phyloP scores from a whole-genome alignment of 1,139 yeast species.

The Saccharomyces uvarum region DNA sequence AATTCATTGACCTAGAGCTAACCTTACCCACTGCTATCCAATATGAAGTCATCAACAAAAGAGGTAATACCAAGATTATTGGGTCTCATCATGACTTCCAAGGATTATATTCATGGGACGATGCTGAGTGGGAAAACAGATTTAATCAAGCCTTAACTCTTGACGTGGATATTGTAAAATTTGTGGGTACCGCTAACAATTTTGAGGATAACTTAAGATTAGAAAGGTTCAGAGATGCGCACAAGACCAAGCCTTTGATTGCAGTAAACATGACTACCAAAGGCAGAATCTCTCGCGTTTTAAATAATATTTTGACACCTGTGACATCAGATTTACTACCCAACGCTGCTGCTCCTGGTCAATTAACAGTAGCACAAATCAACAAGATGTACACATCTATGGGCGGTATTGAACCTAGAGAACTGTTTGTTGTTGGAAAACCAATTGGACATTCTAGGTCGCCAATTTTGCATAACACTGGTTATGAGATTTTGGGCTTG shows the following conservation, averaged over 20 bases:
- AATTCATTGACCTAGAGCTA: slow-evolving; percentile 48
- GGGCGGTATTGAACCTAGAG: slow-evolving; percentile 53
- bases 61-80: slow-evolving; percentile 60
- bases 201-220: slow-evolving; percentile 63
- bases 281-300: slow-evolving; percentile 74
- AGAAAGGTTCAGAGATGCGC: slow-evolving; percentile 56
- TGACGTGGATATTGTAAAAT: slow-evolving; percentile 70
- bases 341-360: slow-evolving; percentile 70
- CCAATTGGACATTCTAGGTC: slow-evolving; percentile 85
- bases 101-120: slow-evolving; percentile 57
- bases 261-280: slow-evolving; percentile 73
- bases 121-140: slow-evolving; percentile 65
- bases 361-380: slow-evolving; percentile 54
- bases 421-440: slow-evolving; percentile 70
- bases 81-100: slow-evolving; percentile 74
- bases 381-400: slow-evolving; percentile 51
- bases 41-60: slow-evolving; percentile 39
- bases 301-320: slow-evolving; percentile 73
- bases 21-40: slow-evolving; percentile 34
- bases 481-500: slow-evolving; percentile 61
- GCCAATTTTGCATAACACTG: slow-evolving; percentile 76
- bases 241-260: slow-evolving; percentile 56
- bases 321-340: slow-evolving; percentile 65
- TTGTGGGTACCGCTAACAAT: slow-evolving; percentile 67
- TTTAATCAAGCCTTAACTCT: slow-evolving; percentile 59